Evolutionary conservation across 352 stramenopile species (phyloP), one percentile per base, ranked within the genome.

Genomic region (Phytophthora sojae): DNA sequence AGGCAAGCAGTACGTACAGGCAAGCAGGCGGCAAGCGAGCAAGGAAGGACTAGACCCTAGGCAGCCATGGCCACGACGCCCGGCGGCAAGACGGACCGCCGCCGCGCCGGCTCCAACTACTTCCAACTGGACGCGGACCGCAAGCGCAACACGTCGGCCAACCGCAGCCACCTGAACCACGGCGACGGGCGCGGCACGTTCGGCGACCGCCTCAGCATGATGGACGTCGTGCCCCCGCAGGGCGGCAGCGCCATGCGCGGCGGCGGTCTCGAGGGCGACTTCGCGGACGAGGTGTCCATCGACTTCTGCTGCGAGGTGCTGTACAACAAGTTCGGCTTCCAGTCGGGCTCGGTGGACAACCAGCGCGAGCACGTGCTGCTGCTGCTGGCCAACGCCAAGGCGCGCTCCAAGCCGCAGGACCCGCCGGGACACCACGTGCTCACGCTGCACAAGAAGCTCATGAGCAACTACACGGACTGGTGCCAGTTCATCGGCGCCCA

Each of bases 21-120:
- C 9, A 57, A 45, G 50, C 62, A 37, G 30, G 8, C 30, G 14
- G 26, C 26, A 30, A 30, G 26, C 26, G 1, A 21, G 21, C 21
- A 21, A 21, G 21, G 21, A 30, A 30, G 26, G 26, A 30, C 26
- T 30, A 30, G 26, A 4, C 26, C 6, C 26, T 30, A 30, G 26
- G 6, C 29, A 17, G 35, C 35, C 30, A 82, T 82, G 72, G 75
- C 71, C 29, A 79, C 49, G 64, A 77, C 72, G 67, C 75, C 75
- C 47, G 71, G 69, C 17, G 64, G 66, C 61, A 82, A 82, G 64
- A 75, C 69, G 62, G 85, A 92, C 59, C 83, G 86, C 9, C 79
- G 83, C 8, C 88, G 88, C 64, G 88, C 88, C n/a, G 81, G 83
- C 66, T 93, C 85, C 76, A 95, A 95, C 82, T 95, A 95, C 77